Base-by-base conservation (phyloP, 2,329 filamentous ascomycete genomes). In the Fusarium dimerum region DNA sequence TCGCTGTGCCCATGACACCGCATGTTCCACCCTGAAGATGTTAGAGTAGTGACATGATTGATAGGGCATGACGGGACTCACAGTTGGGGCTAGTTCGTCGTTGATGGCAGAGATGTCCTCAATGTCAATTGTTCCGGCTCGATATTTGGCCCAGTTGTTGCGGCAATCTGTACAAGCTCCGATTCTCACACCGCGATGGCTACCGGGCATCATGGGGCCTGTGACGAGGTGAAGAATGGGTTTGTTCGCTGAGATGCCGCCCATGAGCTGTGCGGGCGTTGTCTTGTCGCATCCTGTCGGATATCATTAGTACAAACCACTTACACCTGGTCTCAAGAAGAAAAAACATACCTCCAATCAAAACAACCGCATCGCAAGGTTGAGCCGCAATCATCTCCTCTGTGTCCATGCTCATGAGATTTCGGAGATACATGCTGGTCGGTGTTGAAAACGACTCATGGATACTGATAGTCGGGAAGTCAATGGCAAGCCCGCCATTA, bases 1-100 rank as follows among this genome's bases (percentile, higher is more conserved):
- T 93, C 7, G 91, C 91, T 0, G 91, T 96, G 58, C 90, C 94
- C 91, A 96, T 96, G 16, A 92, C 91, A 43, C 90, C 90, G 59
- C 91, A 96, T 1, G 90, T 92, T 30, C 91, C 91, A 2, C 85
- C 83, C 76, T 79, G 46, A 0, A 17, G 9, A 43, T 38, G 12
- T 1, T 18, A 6, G 18, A 15, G 32, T 26, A 26, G 20, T 36
- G 6, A 15, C 36, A n/a, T 3, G 4, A 2, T 8, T 11, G 4
- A 4, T 39, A 43, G 10, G 5, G 10, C 8, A 20, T 3, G n/a
- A 10, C 12, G 9, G 9, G 1, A 64, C 78, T 59, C 65, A 85
- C 84, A 0, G 87, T 90, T 0, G 88, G 87, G 1, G 87, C 87
- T 8, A 91, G 74, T 61, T 90, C 87, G 43, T 89, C 86, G 55